Evolutionary conservation across 2,329 filamentous ascomycete species (phyloP).

Genomic region (Ramularia endophylla): DNA sequence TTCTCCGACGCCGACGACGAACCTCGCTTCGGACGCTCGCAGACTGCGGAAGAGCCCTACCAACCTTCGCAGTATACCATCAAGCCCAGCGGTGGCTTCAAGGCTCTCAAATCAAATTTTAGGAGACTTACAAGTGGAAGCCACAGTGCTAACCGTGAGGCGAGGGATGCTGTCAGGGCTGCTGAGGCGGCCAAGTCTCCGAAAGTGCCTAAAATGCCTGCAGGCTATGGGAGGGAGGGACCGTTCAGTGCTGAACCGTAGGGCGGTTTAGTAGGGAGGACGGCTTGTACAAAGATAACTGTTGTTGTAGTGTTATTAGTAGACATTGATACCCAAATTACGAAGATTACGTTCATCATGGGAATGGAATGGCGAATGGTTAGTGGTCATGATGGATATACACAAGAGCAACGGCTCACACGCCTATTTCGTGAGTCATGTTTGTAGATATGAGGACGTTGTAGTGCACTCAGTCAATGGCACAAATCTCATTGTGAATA

Average conservation of each 20-base stretch:
- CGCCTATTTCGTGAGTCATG: too few relatives aligned
- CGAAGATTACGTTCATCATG: too few relatives aligned
- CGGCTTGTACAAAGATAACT: background rate
- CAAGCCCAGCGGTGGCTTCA: conserved; percentile 27
- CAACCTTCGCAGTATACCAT: conserved; percentile 14
- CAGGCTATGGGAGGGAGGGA: conserved; percentile 30
- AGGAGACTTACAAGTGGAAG: conserved; percentile 56
- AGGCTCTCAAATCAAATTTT: conserved; percentile 52
- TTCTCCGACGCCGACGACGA: conserved; percentile 80
- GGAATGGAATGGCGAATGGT: too few relatives aligned
- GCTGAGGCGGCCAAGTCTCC: conserved; percentile 36
- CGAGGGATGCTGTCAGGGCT: conserved; percentile 35
- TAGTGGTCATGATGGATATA: too few relatives aligned
- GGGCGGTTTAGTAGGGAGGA: background rate
- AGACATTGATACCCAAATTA: too few relatives aligned
- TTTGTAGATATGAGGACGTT: too few relatives aligned
- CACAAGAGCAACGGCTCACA: too few relatives aligned
- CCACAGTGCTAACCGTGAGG: conserved; percentile 25
- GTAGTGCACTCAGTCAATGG: too few relatives aligned
- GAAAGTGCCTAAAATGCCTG: conserved; percentile 44
- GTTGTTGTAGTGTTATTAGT: too few relatives aligned
- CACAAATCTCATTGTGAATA: too few relatives aligned
- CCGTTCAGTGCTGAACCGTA: conserved; percentile 31
- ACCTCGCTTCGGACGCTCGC: conserved; percentile 42
- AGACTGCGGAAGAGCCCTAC: conserved; percentile 24